Evolutionary conservation across 169 alveolate species (phyloP), one percentile per base, ranked within the genome.

Genomic region (Eimeria mitis): DNA sequence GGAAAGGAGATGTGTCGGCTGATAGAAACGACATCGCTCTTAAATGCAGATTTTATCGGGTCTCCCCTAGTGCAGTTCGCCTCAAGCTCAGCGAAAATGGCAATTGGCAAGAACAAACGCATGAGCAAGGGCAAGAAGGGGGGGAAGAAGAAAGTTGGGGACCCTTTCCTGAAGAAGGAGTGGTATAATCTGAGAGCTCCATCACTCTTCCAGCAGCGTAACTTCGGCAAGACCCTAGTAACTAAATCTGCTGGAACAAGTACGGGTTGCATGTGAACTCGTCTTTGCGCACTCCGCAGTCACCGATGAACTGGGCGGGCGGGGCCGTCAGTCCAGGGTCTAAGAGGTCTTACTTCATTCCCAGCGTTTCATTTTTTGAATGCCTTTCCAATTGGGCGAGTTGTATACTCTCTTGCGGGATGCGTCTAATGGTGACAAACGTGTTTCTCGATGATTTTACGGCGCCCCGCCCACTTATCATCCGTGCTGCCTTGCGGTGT

Each of bases 131-230:
- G 99, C 70, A 98, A 99, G 97, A 99, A 99, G 98, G 99, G 99
- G 88, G 99, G 98, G 75, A 99, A 99, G 97, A 99, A 99, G 99
- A 99, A 99, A 98, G 98, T 99, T 70, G 99, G 99, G 54, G 99
- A 99, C 97, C 99, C 99, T 65, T 99, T 99, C 98, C 95, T 98
- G 91, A 98, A 98, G 97, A 99, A 99, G 98, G 99, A 99, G 98
- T 99, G 99, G 99, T 99, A 99, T 98, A 99, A 98, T 96, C 97
- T 99, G 79, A 98, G 98, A 97, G 99, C 99, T 75, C 99, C 99
- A 79, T 97, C 98, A 81, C 98, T 98, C 97, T 99, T 99, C 98
- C 97, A 97, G 96, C 98, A 97, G 94, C 97, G 99, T 61, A 97
- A 97, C 97, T 98, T 98, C 97, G 99, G 99, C 70, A 97, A 98